These are phyloP conservation scores for Mortierella claussenii DNA, from an alignment of 192 early-diverging fungal genomes.

Conservation along the genomic window DNA sequence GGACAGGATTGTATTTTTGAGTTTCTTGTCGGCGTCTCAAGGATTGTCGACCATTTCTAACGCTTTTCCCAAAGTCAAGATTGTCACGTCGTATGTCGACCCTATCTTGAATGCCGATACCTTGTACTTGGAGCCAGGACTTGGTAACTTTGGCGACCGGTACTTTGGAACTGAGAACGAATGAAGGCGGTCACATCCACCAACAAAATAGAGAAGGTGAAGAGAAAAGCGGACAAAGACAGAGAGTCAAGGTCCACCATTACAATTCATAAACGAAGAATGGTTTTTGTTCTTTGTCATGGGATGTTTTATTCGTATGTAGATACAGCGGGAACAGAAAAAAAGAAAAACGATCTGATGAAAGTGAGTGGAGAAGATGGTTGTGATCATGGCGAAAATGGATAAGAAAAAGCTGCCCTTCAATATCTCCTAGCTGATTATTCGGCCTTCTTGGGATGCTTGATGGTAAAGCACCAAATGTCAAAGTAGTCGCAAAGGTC, in stretches of 20 bases:
- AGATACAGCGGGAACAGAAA: neutral
- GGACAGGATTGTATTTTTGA: constrained; percentile 86
- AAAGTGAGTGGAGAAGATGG: neutral
- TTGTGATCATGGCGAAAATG: no score
- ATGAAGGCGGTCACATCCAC: no score
- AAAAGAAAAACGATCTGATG: neutral
- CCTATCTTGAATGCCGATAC: constrained; percentile 69
- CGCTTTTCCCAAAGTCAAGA: constrained; percentile 84
- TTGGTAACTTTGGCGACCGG: constrained; percentile 88
- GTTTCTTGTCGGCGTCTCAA: constrained; percentile 80
- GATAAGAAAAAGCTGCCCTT: neutral
- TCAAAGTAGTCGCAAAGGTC: constrained; percentile 81
- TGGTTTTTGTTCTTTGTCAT: neutral
- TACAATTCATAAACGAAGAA: neutral
- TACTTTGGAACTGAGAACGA: constrained; percentile 67
- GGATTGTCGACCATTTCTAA: constrained; percentile 82
- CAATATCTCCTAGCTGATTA: neutral
- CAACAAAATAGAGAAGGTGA: neutral
- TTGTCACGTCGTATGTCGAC: constrained; percentile 87
- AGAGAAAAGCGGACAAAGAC: neutral
- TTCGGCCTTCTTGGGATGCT: constrained; percentile 65
- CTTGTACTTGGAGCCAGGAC: constrained; percentile 82
- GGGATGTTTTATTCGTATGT: neutral
- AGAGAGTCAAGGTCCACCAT: no score
- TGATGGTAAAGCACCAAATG: constrained; percentile 84